Conservation (phyloP, 768 basidiomycete species). For the Termitomyces sp. region DNA sequence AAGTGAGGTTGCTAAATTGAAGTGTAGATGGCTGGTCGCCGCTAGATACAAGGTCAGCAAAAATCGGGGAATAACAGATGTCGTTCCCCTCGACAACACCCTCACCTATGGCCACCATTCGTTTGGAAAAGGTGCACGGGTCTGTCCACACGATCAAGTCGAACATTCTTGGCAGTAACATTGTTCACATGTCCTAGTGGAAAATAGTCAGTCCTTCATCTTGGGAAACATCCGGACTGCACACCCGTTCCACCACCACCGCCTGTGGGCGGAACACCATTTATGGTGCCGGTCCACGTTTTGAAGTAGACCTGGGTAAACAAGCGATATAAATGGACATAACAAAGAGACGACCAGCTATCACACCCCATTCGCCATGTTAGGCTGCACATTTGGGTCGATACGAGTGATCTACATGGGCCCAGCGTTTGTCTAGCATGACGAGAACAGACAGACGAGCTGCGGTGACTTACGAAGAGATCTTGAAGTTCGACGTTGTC, state of each 20-base stretch:
- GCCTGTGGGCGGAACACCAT: constrained; percentile 48
- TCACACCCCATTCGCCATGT: constrained; percentile 43
- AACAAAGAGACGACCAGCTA: background rate
- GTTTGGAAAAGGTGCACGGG: constrained; percentile 48
- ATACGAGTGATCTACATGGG: constrained; percentile 37
- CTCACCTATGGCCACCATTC: constrained; percentile 39
- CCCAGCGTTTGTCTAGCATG: background rate
- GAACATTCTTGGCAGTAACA: constrained; percentile 34
- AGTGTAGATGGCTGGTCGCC: constrained; percentile 43
- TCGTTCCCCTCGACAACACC: constrained; percentile 3
- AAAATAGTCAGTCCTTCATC: background rate
- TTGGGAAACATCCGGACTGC: background rate
- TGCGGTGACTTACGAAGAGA: constrained; percentile 27
- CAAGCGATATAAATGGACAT: background rate
- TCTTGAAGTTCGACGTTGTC: constrained; percentile 44
- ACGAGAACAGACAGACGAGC: background rate
- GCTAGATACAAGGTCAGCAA: constrained; percentile 19
- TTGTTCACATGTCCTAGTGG: constrained; percentile 37
- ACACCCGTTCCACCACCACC: constrained; percentile 49
- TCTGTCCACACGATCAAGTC: constrained; percentile 38
- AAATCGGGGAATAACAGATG: background rate
- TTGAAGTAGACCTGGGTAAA: constrained; percentile 45
- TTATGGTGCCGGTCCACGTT: constrained; percentile 45
- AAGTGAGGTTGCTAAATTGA: constrained; percentile 40
- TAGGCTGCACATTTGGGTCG: constrained; percentile 43